A percentile compares a stretch with the other conserved stretches of the same genome.
Conservation (phyloP, 345 rosid species). For the Bruguiera parviflora region DNA sequence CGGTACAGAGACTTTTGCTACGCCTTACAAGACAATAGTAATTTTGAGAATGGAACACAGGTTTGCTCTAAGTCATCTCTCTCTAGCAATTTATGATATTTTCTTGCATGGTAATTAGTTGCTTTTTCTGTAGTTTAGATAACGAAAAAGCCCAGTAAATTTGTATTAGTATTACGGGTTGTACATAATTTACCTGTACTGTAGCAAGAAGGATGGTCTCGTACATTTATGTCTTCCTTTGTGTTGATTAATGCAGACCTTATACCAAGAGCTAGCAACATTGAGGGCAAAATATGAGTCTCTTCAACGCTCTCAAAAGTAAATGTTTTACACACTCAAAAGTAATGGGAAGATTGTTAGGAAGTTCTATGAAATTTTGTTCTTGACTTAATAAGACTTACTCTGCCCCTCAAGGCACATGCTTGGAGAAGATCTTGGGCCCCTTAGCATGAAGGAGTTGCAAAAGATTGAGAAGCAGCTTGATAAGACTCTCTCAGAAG, state of each 20-base stretch:
- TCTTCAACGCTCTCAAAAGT: slow-evolving; percentile 35
- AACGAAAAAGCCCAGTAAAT: not conserved
- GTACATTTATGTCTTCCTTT: not conserved
- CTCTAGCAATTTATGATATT: not conserved
- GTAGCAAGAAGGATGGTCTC: not conserved
- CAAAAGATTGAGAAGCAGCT: slow-evolving; percentile 42
- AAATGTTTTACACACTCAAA: too few relatives aligned
- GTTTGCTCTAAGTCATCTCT: slow-evolving; percentile 8
- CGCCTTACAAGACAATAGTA: slow-evolving; percentile 9
- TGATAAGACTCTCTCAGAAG: slow-evolving; percentile 33
- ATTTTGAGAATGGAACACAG: slow-evolving; percentile 19
- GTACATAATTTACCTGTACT: not conserved
- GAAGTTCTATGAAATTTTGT: too few relatives aligned
- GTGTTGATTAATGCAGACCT: slow-evolving; percentile 17
- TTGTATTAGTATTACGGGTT: not conserved
- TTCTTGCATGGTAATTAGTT: not conserved
- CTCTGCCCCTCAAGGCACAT: slow-evolving; percentile 20
- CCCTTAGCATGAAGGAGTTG: slow-evolving; percentile 32
- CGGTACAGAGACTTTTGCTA: slow-evolving; percentile 30
- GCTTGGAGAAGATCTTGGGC: slow-evolving; percentile 40
- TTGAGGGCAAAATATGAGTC: slow-evolving; percentile 37
- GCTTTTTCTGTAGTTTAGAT: not conserved
- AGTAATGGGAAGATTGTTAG: too few relatives aligned
- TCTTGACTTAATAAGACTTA: too few relatives aligned
- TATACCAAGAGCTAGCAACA: slow-evolving; percentile 25